These are phyloP conservation scores for Crithidia expoeki DNA, from an alignment of 208 protist species.

Conservation along the genomic window DNA sequence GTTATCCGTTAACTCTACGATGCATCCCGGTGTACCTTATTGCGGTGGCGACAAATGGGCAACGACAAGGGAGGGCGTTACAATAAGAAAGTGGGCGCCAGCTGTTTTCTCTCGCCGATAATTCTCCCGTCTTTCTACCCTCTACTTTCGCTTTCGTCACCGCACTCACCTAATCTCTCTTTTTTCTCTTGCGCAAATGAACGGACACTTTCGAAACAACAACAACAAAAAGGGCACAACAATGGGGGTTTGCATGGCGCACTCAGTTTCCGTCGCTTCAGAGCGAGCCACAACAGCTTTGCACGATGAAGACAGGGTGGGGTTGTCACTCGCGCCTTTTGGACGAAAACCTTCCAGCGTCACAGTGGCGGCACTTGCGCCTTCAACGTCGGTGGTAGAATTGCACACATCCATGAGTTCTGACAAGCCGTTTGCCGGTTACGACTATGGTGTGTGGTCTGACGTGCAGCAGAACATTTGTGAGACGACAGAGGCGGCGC, in stretches of 20 bases:
- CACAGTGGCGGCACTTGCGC: not conserved
- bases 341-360: not conserved
- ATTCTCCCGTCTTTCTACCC: no score
- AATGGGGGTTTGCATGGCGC: slow-evolving; percentile 18
- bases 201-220: not conserved
- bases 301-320: not conserved
- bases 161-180: no score
- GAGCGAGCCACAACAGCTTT: not conserved
- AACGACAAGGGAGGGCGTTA: no score
- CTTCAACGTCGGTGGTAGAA: not conserved
- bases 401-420: slow-evolving; percentile 10
- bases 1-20: no score
- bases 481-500: not conserved
- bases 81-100: no score
- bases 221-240: not conserved
- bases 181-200: not conserved
- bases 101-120: no score
- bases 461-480: slow-evolving; percentile 11
- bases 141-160: not conserved
- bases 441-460: slow-evolving; percentile 24
- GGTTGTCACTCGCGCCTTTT: slow-evolving; percentile 1
- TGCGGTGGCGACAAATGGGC: no score
- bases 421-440: slow-evolving; percentile 23
- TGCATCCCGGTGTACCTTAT: no score
- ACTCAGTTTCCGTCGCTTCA: slow-evolving; percentile 1